Conservation (phyloP, 371 early-diverging fungal genomes). For the Apophysomyces sp. region DNA sequence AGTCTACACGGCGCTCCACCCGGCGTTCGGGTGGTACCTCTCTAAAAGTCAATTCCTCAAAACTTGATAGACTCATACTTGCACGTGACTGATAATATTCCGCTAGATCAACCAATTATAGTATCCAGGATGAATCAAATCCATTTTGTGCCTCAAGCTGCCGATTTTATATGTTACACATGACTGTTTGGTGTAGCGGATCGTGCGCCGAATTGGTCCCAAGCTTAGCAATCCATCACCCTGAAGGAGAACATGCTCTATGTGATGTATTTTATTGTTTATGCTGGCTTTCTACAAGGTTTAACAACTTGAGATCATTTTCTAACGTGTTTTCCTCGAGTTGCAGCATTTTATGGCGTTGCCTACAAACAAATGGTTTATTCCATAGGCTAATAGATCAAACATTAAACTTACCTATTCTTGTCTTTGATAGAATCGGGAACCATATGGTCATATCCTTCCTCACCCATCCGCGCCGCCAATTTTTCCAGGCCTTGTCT, state of each 20-base stretch:
- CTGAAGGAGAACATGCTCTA: background rate
- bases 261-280: background rate
- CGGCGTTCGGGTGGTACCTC: background rate
- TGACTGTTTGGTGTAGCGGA: background rate
- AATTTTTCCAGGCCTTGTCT: constrained; percentile 33
- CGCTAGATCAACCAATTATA: background rate
- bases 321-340: constrained; percentile 28
- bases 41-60: background rate
- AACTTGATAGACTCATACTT: background rate
- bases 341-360: constrained; percentile 19
- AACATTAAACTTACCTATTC: constrained; percentile 35
- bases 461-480: constrained; percentile 28
- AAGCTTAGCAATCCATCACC: background rate
- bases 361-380: constrained; percentile 10
- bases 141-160: background rate
- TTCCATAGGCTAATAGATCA: background rate
- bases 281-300: constrained; percentile 7
- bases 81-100: background rate
- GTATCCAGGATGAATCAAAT: background rate
- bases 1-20: background rate
- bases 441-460: constrained; percentile 37
- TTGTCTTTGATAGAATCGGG: constrained; percentile 40
- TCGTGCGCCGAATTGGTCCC: background rate
- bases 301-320: constrained; percentile 25
- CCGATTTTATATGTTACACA: background rate